Evolutionary conservation across 169 alveolate species (phyloP).

Genomic region (Neospora caninum): DNA sequence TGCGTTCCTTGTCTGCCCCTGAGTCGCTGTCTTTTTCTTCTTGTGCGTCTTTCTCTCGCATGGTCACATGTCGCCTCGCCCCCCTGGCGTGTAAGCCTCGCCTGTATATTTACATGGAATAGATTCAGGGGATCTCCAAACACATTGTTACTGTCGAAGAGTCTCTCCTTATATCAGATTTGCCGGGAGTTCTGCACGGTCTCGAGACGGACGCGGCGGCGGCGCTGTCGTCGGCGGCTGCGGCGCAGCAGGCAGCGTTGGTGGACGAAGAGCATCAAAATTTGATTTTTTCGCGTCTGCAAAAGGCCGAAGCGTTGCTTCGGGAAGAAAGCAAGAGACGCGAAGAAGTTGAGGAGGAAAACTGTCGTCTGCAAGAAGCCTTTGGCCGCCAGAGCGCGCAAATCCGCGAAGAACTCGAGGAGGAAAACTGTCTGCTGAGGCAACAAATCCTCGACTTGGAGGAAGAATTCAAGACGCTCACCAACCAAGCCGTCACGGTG

Average conservation of each 20-base stretch:
- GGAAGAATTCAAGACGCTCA: constrained; percentile 21
- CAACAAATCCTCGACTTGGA: constrained; percentile 37
- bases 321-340: neutral
- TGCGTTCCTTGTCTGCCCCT: neutral
- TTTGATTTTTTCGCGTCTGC: neutral
- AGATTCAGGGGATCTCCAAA: too few relatives aligned
- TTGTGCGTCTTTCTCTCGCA: too few relatives aligned
- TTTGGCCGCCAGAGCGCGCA: neutral
- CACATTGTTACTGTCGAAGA: too few relatives aligned
- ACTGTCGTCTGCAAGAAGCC: neutral
- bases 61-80: too few relatives aligned
- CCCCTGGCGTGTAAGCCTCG: too few relatives aligned
- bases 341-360: neutral
- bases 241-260: neutral
- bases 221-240: neutral
- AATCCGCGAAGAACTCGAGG: neutral
- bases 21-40: neutral
- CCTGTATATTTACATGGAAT: too few relatives aligned
- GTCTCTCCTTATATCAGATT: neutral
- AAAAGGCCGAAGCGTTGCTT: neutral
- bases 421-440: neutral
- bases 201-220: constrained; percentile 28
- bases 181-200: neutral
- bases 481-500: constrained; percentile 53
- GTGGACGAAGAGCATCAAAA: neutral